phyloP scores from a whole-genome alignment of 2,329 filamentous ascomycete genomes.

The Arachnomyces sp. region DNA sequence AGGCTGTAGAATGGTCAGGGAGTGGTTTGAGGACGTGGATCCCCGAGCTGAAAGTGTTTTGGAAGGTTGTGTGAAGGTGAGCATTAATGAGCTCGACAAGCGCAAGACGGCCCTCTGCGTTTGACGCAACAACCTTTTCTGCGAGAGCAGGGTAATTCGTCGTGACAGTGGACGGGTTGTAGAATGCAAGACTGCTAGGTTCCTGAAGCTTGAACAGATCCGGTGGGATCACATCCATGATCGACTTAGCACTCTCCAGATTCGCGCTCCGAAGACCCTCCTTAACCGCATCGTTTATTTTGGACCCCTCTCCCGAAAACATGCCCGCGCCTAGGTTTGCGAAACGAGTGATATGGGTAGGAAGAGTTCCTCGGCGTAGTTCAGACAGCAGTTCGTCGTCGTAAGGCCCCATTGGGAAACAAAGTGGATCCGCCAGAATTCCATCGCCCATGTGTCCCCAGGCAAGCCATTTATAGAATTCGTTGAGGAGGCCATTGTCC shows the following conservation, averaged over 20 bases:
- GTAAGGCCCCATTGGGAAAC: constrained; percentile 72
- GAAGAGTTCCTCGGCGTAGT: constrained; percentile 67
- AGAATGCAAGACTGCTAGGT: constrained; percentile 66
- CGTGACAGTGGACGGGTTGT: constrained; percentile 55
- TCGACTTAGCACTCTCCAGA: constrained; percentile 49
- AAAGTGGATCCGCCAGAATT: constrained; percentile 66
- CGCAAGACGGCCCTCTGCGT: constrained; percentile 52
- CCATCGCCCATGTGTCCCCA: constrained; percentile 89
- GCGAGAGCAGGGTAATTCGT: constrained; percentile 60
- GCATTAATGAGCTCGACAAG: constrained; percentile 71
- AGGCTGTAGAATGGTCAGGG: constrained; percentile 62
- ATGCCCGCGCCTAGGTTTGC: constrained; percentile 62
- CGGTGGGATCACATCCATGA: constrained; percentile 54
- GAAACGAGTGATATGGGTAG: constrained; percentile 60
- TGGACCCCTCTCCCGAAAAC: constrained; percentile 59
- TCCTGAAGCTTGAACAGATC: constrained; percentile 59
- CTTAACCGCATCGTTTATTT: constrained; percentile 56
- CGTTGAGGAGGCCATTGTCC: constrained; percentile 53
- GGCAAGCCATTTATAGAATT: constrained; percentile 78
- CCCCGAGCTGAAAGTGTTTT: constrained; percentile 66
- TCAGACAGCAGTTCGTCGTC: constrained; percentile 64
- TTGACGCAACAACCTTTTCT: constrained; percentile 50
- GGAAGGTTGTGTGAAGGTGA: constrained; percentile 80
- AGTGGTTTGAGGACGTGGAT: constrained; percentile 75
- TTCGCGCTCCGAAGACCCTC: constrained; percentile 49